Conservation (phyloP, 306 rosid genomes). For the Acacia confusa region DNA sequence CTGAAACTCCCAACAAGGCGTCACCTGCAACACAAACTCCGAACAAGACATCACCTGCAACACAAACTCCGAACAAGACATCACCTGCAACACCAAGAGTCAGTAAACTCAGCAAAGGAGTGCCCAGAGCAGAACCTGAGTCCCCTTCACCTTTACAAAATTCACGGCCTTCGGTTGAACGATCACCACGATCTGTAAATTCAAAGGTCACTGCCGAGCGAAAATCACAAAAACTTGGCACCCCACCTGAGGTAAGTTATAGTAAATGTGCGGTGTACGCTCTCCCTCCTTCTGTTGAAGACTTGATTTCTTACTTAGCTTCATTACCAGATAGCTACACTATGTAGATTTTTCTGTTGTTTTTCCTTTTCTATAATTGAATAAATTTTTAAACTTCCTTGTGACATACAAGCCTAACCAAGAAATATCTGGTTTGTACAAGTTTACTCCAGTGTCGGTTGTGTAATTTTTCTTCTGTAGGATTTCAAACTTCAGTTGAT, state of each 20-base stretch:
- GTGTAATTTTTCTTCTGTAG: not conserved
- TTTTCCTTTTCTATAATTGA: conserved; percentile 14
- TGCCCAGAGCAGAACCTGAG: conserved; percentile 68
- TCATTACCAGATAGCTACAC: not conserved
- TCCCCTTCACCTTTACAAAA: conserved; percentile 74
- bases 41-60: conserved; percentile 64
- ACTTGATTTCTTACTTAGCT: not conserved
- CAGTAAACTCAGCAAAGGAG: conserved; percentile 64
- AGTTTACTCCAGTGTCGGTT: conserved; percentile 18
- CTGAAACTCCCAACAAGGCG: conserved; percentile 47
- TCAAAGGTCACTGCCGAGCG: conserved; percentile 66
- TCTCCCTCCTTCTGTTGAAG: not conserved
- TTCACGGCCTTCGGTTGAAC: conserved; percentile 72
- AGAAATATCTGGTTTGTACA: not conserved
- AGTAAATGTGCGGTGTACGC: not conserved
- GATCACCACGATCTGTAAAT: conserved; percentile 68
- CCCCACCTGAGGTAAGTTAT: conserved; percentile 82
- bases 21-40: conserved; percentile 56
- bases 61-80: conserved; percentile 58
- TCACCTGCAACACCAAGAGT: conserved; percentile 85
- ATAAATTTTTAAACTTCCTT: conserved; percentile 13
- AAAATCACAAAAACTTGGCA: conserved; percentile 60
- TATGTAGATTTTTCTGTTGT: not conserved
- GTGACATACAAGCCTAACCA: not conserved
- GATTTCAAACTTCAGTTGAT: not conserved